Percentiles rank a stretch among this genome's conserved stretches.
Evolutionary conservation across 768 basidiomycete species (phyloP).

Genomic region (Collybiopsis luxurians): DNA sequence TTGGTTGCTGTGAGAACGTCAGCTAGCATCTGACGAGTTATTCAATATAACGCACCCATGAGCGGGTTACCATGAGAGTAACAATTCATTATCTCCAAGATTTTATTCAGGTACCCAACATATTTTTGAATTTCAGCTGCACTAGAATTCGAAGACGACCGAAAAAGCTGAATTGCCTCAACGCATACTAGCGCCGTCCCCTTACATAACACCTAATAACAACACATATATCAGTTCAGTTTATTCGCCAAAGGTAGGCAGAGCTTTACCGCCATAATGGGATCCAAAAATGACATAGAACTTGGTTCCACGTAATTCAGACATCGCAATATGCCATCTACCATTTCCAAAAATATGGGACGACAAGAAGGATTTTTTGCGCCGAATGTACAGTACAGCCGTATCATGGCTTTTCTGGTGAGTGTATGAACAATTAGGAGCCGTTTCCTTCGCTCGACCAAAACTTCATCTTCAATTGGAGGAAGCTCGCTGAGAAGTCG

Average conservation of each 20-base stretch:
- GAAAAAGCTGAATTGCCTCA: neutral
- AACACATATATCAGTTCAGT: neutral
- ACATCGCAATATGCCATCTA: neutral
- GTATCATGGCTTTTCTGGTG: neutral
- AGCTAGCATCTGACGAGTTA: neutral
- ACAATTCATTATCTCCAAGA: neutral
- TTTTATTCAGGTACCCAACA: neutral
- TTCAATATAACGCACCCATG: constrained; percentile 4
- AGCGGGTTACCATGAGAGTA: neutral
- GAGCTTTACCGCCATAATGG: constrained; percentile 1
- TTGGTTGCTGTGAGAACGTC: neutral
- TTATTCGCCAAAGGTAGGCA: neutral
- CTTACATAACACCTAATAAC: neutral
- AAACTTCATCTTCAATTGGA: neutral
- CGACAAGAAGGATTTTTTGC: neutral
- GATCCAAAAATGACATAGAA: neutral
- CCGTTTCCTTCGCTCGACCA: neutral
- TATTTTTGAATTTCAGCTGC: neutral
- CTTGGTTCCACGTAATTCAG: neutral
- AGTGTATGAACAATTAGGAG: constrained; percentile 1
- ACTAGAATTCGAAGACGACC: neutral
- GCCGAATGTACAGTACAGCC: constrained; percentile 1
- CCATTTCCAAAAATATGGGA: neutral
- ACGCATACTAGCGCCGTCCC: neutral
- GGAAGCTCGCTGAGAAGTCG: neutral